These are phyloP conservation scores for Aspergillus oerlinghausenensis DNA, from an alignment of 2,329 filamentous ascomycete genomes.

Conservation along the genomic window DNA sequence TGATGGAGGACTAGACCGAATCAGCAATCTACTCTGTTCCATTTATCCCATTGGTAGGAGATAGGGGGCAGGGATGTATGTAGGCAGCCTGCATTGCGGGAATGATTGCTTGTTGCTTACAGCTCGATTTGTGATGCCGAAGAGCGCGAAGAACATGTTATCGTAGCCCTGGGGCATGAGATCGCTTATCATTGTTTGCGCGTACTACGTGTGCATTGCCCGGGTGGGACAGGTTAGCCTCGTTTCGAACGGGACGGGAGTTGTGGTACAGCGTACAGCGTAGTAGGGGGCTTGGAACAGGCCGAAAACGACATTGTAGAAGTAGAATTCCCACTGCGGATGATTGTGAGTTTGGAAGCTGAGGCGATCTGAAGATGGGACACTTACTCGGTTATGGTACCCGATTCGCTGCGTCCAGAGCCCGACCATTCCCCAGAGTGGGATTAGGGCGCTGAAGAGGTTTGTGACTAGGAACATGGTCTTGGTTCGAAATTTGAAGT, in stretches of 20 bases:
- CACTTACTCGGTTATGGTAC: constrained; percentile 34
- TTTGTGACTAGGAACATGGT: constrained; percentile 42
- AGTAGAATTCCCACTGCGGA: constrained; percentile 38
- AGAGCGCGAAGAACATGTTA: constrained; percentile 43
- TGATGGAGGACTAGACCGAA: constrained; percentile 36
- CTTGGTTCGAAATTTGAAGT: constrained; percentile 39
- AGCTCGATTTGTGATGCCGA: constrained; percentile 42
- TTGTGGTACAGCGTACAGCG: constrained; percentile 21
- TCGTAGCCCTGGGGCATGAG: constrained; percentile 41
- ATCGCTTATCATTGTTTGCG: constrained; percentile 44
- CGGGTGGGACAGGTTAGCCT: neutral
- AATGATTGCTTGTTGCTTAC: constrained; percentile 32
- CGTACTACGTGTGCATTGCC: constrained; percentile 22
- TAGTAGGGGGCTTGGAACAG: constrained; percentile 43
- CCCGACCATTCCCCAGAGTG: constrained; percentile 41
- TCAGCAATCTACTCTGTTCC: neutral
- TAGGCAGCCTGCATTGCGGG: neutral
- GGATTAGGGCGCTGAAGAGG: constrained; percentile 39
- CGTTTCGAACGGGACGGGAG: neutral
- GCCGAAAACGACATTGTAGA: constrained; percentile 42
- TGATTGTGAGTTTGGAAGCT: constrained; percentile 2
- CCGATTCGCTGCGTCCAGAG: constrained; percentile 37
- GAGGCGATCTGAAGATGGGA: neutral
- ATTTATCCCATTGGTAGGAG: neutral
- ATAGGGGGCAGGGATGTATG: neutral